Conservation (phyloP, 169 alveolate genomes). For the Plasmodium gallinaceum region DNA sequence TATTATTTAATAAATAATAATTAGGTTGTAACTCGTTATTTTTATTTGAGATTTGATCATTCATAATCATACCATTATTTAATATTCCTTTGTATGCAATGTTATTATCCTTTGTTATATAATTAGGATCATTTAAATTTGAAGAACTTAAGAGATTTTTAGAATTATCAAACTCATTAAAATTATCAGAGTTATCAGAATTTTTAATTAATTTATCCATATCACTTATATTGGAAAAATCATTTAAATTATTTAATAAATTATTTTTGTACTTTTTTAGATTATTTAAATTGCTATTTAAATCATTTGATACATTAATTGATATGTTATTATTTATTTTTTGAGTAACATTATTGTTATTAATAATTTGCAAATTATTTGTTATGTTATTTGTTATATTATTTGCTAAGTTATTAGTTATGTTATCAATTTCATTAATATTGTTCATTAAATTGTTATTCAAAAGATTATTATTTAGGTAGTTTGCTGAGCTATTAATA, state of each 20-base stretch:
- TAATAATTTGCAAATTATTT: slow-evolving; percentile 20
- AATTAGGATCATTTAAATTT: neutral
- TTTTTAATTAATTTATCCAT: slow-evolving; percentile 5
- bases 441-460: neutral
- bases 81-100: neutral
- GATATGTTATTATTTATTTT: slow-evolving; percentile 44
- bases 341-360: slow-evolving; percentile 42
- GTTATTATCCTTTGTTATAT: neutral
- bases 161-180: neutral
- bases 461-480: neutral
- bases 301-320: slow-evolving; percentile 21
- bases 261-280: slow-evolving; percentile 17
- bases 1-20: slow-evolving; percentile 2
- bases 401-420: neutral
- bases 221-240: slow-evolving; percentile 4
- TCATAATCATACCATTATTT: neutral
- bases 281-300: slow-evolving; percentile 1
- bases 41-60: neutral
- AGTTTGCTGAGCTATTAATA: neutral
- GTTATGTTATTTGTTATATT: slow-evolving; percentile 23
- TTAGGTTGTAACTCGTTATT: neutral
- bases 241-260: slow-evolving; percentile 13
- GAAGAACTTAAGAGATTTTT: neutral
- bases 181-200: neutral
- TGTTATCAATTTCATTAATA: neutral